A percentile compares a stretch with the other conserved stretches of the same genome.
Evolutionary conservation across 805 yeast species (phyloP).

Genomic region (Jamesozyma piceae): DNA sequence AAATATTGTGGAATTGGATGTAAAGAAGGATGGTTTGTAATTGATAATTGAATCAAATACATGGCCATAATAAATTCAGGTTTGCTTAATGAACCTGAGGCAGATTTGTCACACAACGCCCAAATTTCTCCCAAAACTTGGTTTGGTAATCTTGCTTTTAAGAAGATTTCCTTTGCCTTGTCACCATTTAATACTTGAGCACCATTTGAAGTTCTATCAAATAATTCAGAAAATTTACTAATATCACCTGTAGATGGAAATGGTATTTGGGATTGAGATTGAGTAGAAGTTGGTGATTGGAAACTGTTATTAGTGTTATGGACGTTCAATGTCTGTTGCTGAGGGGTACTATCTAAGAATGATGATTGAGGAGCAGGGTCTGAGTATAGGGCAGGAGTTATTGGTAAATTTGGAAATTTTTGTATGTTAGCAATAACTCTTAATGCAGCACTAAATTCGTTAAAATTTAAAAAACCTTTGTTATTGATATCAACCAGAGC

Average conservation of each 20-base stretch:
- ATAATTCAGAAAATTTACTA: constrained; percentile 58
- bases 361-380: constrained; percentile 13
- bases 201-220: constrained; percentile 45
- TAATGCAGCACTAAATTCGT: constrained; percentile 77
- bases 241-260: constrained; percentile 49
- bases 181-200: constrained; percentile 59
- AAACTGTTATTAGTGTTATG: constrained; percentile 1
- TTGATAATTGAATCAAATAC: constrained; percentile 72
- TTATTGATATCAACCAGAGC: constrained; percentile 84
- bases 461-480: constrained; percentile 72
- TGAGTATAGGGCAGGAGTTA: constrained; percentile 36
- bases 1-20: constrained; percentile 42
- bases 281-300: constrained; percentile 26
- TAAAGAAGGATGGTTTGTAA: constrained; percentile 56
- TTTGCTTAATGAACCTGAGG: constrained; percentile 61
- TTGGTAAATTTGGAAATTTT: constrained; percentile 41
- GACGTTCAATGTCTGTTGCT: background rate
- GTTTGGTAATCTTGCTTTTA: constrained; percentile 80
- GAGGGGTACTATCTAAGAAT: background rate
- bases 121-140: constrained; percentile 76
- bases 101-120: constrained; percentile 73
- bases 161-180: constrained; percentile 76
- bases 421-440: constrained; percentile 86
- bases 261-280: constrained; percentile 34
- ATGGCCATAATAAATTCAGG: constrained; percentile 84